Percentiles rank a stretch among this genome's conserved stretches.
phyloP scores from a whole-genome alignment of 257 asterid genomes.

The Mentha longifolia region DNA sequence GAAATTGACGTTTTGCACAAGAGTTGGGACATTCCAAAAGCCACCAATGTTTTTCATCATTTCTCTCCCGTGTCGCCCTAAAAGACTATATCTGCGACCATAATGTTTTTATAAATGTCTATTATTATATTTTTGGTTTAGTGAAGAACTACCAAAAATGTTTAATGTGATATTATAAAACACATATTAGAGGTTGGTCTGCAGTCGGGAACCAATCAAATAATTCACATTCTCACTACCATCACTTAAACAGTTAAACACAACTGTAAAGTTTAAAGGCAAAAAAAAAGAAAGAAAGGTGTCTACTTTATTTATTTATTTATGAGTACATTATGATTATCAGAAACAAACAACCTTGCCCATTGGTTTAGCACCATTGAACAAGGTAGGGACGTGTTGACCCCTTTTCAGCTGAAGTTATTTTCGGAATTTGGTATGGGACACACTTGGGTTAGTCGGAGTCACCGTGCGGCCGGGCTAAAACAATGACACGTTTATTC shows the following conservation, averaged over 20 bases:
- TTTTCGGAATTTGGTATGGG: not conserved
- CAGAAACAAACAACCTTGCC: conserved; percentile 10
- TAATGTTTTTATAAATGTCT: not conserved
- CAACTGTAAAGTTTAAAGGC: conserved; percentile 34
- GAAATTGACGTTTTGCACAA: no score
- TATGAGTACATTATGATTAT: not conserved
- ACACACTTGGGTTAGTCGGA: no score
- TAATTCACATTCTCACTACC: not conserved
- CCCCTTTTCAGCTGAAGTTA: conserved; percentile 11
- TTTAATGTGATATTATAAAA: no score
- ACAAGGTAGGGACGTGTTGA: conserved; percentile 5
- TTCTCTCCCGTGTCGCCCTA: no score
- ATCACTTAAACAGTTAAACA: not conserved
- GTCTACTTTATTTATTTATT: not conserved
- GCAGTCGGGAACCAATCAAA: conserved; percentile 19
- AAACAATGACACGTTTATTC: no score
- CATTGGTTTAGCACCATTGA: not conserved
- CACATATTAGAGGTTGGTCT: conserved; percentile 4
- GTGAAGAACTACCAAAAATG: not conserved
- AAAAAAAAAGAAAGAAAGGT: conserved; percentile 29
- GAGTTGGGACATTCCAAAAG: no score
- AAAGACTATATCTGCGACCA: not conserved
- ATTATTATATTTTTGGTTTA: not conserved
- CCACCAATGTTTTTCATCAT: no score
- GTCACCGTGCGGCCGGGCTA: no score